phyloP scores from a whole-genome alignment of 345 rosid species.

The Eutrema japonicum region DNA sequence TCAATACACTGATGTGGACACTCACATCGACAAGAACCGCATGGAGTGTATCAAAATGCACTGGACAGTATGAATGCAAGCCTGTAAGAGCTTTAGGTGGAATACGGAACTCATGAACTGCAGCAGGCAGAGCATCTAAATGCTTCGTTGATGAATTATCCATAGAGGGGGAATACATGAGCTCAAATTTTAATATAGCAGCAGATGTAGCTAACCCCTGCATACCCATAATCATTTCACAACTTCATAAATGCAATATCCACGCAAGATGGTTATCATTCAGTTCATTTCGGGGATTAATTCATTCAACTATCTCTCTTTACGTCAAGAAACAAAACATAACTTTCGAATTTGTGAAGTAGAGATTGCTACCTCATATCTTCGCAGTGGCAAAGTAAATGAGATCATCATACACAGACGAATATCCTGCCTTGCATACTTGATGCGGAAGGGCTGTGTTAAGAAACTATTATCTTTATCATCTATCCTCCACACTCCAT shows the following conservation, averaged over 20 bases:
- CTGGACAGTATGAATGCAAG: slow-evolving; percentile 92
- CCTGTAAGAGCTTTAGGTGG: slow-evolving; percentile 94
- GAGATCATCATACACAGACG: slow-evolving; percentile 76
- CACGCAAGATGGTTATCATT: neutral
- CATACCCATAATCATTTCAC: slow-evolving; percentile 22
- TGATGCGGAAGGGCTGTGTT: slow-evolving; percentile 86
- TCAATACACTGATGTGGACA: slow-evolving; percentile 72
- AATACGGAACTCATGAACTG: slow-evolving; percentile 86
- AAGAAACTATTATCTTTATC: slow-evolving; percentile 83
- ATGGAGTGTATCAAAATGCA: slow-evolving; percentile 86
- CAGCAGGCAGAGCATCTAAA: slow-evolving; percentile 61
- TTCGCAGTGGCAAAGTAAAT: slow-evolving; percentile 61
- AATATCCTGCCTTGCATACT: slow-evolving; percentile 93
- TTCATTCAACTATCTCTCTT: neutral
- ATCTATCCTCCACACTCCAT: slow-evolving; percentile 86
- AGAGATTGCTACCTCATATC: slow-evolving; percentile 58
- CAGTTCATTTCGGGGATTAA: neutral
- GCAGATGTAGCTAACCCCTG: slow-evolving; percentile 79
- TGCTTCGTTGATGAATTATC: slow-evolving; percentile 57
- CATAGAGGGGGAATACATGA: slow-evolving; percentile 67
- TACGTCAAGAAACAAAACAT: neutral
- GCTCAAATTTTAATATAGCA: slow-evolving; percentile 90
- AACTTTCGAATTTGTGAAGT: slow-evolving; percentile 3
- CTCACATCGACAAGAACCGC: slow-evolving; percentile 80
- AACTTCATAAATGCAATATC: neutral